Percentiles rank a stretch among this genome's conserved stretches.
phyloP scores from a whole-genome alignment of 2,329 filamentous ascomycete genomes.

The Aureobasidium sp. region DNA sequence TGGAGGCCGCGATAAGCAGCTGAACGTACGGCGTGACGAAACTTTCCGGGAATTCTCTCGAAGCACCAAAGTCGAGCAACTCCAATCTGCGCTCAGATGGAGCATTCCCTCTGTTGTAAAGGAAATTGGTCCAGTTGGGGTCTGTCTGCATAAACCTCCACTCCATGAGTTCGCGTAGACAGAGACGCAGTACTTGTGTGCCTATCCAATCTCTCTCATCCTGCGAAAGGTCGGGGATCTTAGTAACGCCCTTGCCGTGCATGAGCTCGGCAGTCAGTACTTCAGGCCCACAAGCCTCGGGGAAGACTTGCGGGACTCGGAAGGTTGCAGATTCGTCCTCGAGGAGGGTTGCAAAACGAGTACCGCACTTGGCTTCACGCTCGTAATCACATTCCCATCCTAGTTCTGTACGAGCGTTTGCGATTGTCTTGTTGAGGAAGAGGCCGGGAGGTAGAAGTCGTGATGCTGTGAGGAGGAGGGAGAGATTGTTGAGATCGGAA shows the following conservation, averaged over 20 bases:
- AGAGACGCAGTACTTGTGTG: slow-evolving; percentile 84
- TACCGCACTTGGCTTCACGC: slow-evolving; percentile 75
- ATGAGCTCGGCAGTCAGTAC: slow-evolving; percentile 93
- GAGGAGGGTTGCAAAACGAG: slow-evolving; percentile 70
- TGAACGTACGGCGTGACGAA: slow-evolving; percentile 76
- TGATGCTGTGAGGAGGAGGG: slow-evolving; percentile 81
- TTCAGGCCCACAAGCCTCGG: slow-evolving; percentile 72
- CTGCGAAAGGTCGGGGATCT: slow-evolving; percentile 63
- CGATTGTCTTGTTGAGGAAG: slow-evolving; percentile 94
- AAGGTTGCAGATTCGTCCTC: slow-evolving; percentile 66
- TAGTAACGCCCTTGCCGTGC: slow-evolving; percentile 77
- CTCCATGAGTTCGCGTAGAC: slow-evolving; percentile 83
- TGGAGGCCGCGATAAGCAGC: slow-evolving; percentile 71
- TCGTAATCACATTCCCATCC: slow-evolving; percentile 96
- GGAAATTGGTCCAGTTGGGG: slow-evolving; percentile 98
- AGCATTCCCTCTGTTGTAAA: slow-evolving; percentile 40
- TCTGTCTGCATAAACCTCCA: slow-evolving; percentile 99
- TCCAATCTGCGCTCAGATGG: slow-evolving; percentile 53
- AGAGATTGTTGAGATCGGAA: slow-evolving; percentile 89
- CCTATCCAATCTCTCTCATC: slow-evolving; percentile 92
- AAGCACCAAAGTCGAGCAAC: slow-evolving; percentile 91
- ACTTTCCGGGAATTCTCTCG: slow-evolving; percentile 68
- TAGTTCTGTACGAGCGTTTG: slow-evolving; percentile 83
- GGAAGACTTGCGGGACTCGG: slow-evolving; percentile 66
- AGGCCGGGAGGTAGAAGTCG: slow-evolving; percentile 83